Evolutionary conservation across 345 rosid genomes (phyloP), one percentile per base, ranked within the genome.

Genomic region (Bretschneidera sinensis): DNA sequence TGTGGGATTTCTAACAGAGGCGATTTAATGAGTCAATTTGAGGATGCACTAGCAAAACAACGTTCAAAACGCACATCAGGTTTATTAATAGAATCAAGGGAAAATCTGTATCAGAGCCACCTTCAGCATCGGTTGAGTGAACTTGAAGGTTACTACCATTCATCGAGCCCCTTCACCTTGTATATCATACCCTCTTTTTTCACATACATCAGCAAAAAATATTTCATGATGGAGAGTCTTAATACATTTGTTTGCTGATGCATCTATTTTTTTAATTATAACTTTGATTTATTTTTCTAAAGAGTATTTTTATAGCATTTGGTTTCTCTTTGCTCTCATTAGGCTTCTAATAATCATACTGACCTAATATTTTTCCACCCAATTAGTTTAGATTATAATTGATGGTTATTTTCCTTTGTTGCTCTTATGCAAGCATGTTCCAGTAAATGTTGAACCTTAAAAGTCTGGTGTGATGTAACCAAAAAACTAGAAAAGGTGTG

Each of bases 21-120:
- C 51, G 91, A 88, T 75, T 81, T 95, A 71, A 77, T 91, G 87
- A 60, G 69, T 17, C 94, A 85, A 49, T 80, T 95, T 61, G 97
- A 91, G 67, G 87, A 82, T 74, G 95, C 97, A n/a, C 72, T 95
- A 62, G 70, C 82, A 61, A 80, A 74, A 67, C 95, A 82, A 69
- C 65, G 88, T 55, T 62, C 81, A 19, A 76, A 72, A 56, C 78
- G 71, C 77, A 76, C 72, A 69, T 82, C 91, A 17, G 85, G 89
- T 48, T 73, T 66, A 48, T 71, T 95, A 77, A 21, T 61, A 4
- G 80, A 88, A n/a, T 69, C 78, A 13, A 60, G 68, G 60, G 86
- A 85, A 54, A 83, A 57, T 51, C 84, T 85, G 64, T 60, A 74
- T 60, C 84, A 75, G 54, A 79, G 78, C 81, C 92, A 60, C 64